Conservation (phyloP, 768 basidiomycete species). For the Pleurotus giganteus region DNA sequence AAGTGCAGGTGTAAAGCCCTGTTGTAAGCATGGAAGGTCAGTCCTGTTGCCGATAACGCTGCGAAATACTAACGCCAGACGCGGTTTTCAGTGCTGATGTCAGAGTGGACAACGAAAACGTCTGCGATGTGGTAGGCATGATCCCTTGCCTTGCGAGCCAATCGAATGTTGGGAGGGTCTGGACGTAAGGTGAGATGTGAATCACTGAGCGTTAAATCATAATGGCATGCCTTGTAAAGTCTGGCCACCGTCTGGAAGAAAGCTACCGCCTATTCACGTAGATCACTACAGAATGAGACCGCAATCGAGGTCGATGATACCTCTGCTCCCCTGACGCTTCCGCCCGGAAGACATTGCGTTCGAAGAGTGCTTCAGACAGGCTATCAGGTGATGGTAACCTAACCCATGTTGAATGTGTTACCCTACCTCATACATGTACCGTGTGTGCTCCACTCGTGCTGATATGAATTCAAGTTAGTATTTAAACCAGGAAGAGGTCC, state of each 20-base stretch:
- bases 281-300: neutral
- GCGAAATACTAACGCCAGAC: constrained; percentile 35
- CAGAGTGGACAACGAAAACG: constrained; percentile 57
- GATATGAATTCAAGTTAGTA: constrained; percentile 8
- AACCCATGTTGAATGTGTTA: neutral
- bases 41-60: neutral
- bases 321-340: constrained; percentile 59
- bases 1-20: constrained; percentile 47
- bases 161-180: constrained; percentile 72
- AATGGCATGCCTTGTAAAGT: constrained; percentile 36
- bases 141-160: constrained; percentile 76
- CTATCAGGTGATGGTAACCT: neutral
- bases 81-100: constrained; percentile 52
- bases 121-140: constrained; percentile 54
- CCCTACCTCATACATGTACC: constrained; percentile 55
- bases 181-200: neutral
- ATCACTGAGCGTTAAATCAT: neutral
- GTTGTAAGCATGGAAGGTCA: constrained; percentile 18
- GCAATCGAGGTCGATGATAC: constrained; percentile 24
- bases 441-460: constrained; percentile 74
- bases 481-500: neutral
- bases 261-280: constrained; percentile 53
- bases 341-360: constrained; percentile 52
- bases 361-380: constrained; percentile 50
- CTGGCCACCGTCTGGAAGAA: constrained; percentile 59